These are phyloP conservation scores for Neurospora sp. DNA, from an alignment of 495 filamentous ascomycete genomes.

Conservation along the genomic window DNA sequence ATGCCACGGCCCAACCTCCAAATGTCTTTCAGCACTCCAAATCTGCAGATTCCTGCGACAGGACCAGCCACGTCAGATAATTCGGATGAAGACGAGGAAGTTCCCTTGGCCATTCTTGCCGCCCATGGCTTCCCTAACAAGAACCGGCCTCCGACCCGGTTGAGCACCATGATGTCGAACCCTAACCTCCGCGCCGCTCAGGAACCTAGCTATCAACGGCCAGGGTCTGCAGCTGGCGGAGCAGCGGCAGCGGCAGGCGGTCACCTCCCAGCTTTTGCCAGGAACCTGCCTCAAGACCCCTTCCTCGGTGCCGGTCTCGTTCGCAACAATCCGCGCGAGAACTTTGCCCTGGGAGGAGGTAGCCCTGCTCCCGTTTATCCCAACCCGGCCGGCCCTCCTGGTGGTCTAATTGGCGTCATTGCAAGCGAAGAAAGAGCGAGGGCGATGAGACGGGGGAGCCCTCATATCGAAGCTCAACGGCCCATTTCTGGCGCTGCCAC, in stretches of 20 bases:
- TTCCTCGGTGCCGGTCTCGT: slow-evolving; percentile 78
- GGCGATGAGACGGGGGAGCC: slow-evolving; percentile 70
- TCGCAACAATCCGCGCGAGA: slow-evolving; percentile 63
- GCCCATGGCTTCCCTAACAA: slow-evolving; percentile 89
- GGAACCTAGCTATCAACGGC: slow-evolving; percentile 26
- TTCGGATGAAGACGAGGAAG: slow-evolving; percentile 74
- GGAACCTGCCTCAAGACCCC: slow-evolving; percentile 78
- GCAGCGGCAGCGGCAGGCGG: slow-evolving; percentile 6
- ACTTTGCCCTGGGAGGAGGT: slow-evolving; percentile 58
- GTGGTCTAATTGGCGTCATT: slow-evolving; percentile 86
- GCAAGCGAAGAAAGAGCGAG: slow-evolving; percentile 69
- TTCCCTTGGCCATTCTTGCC: slow-evolving; percentile 78
- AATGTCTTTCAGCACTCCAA: slow-evolving; percentile 47
- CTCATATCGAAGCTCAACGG: slow-evolving; percentile 43
- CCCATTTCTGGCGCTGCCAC: slow-evolving; percentile 20
- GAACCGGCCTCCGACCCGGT: slow-evolving; percentile 64
- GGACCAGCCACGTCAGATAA: slow-evolving; percentile 30
- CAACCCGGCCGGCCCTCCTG: slow-evolving; percentile 32
- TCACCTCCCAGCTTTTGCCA: slow-evolving; percentile 68
- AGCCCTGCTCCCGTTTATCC: slow-evolving; percentile 33
- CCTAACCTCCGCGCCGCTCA: slow-evolving; percentile 46
- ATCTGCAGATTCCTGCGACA: slow-evolving; percentile 22
- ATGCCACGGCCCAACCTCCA: slow-evolving; percentile 31
- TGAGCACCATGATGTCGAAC: slow-evolving; percentile 55
- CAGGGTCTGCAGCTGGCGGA: slow-evolving; percentile 21